Base-by-base conservation (phyloP, 108 stramenopile genomes). In the Conticribra guillardii region DNA sequence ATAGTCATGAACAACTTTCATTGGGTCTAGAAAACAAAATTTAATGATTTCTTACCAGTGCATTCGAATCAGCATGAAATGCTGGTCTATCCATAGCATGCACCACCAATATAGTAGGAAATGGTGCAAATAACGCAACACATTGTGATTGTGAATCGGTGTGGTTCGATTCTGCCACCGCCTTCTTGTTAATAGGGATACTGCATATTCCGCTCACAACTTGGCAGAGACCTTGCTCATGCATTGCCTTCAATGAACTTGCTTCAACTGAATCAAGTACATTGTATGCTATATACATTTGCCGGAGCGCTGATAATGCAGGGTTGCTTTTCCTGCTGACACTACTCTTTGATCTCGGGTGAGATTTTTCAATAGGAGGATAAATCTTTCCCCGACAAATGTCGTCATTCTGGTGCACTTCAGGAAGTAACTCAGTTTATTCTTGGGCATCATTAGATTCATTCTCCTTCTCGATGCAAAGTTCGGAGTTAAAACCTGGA, bases 1-100 rank as follows among this genome's bases (percentile, higher is more conserved):
- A 1, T 29, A 3, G 15, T 31, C 7, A 29, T 57, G 7, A 15
- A 57, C 1, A 32, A 29, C 28, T 15, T 29, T 2, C 26, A 57
- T n/a, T 29, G 3, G 31, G 1, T 9, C 60, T 11, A 41, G 11
- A 41, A 41, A 41, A 41, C 11, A 41, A 41, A 41, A 9, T 5
- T 9, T 11, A 41, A 51, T 21, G 32, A 51, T 24, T 31, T 60
- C 0, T 54, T 52, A 21, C 55, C 30, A 51, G 15, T 34, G n/a
- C 34, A 22, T 30, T 47, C 26, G 19, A 37, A 28, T 23, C 33
- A 18, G 17, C 17, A 7, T 21, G 32, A 3, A 66, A 52, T 34
- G 2, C 46, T 46, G 68, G 29, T 30, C 54, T 62, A 7, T 72
- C 71, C 3, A 72, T 46, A 45, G 53, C 60, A 54, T 72, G 71